Percentiles rank a stretch among this genome's conserved stretches.
phyloP scores from a whole-genome alignment of 257 asterid species.

The Fraxinus americana region DNA sequence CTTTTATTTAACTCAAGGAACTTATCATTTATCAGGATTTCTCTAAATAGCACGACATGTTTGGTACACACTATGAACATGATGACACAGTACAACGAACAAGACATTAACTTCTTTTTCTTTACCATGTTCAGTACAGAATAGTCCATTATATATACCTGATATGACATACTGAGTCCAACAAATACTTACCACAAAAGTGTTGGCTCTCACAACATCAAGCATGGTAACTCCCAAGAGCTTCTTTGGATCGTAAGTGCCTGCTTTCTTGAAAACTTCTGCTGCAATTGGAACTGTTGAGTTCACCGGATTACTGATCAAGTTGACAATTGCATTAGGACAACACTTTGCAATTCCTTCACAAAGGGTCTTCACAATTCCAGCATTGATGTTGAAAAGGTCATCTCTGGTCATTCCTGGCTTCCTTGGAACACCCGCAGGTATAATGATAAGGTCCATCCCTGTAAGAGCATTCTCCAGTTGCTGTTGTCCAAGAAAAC shows the following conservation, averaged over 20 bases:
- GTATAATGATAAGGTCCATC: constrained; percentile 83
- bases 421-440: constrained; percentile 93
- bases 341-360: constrained; percentile 81
- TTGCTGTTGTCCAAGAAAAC: constrained; percentile 76
- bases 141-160: neutral
- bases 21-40: no score
- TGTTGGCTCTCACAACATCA: constrained; percentile 90
- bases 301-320: constrained; percentile 91
- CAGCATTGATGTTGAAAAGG: constrained; percentile 87
- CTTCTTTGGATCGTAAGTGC: constrained; percentile 81
- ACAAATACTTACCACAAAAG: constrained; percentile 64
- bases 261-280: constrained; percentile 91
- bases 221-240: constrained; percentile 91
- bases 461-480: constrained; percentile 85
- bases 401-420: constrained; percentile 96
- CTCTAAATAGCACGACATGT: no score
- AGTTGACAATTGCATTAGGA: constrained; percentile 76
- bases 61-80: no score
- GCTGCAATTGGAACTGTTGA: constrained; percentile 94
- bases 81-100: no score
- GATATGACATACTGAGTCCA: neutral
- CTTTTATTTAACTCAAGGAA: no score
- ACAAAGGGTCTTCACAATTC: constrained; percentile 77
- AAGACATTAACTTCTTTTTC: no score
- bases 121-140: neutral